Base-by-base conservation (phyloP, 1,139 yeast genomes). In the Kluyveromyces sp. region DNA sequence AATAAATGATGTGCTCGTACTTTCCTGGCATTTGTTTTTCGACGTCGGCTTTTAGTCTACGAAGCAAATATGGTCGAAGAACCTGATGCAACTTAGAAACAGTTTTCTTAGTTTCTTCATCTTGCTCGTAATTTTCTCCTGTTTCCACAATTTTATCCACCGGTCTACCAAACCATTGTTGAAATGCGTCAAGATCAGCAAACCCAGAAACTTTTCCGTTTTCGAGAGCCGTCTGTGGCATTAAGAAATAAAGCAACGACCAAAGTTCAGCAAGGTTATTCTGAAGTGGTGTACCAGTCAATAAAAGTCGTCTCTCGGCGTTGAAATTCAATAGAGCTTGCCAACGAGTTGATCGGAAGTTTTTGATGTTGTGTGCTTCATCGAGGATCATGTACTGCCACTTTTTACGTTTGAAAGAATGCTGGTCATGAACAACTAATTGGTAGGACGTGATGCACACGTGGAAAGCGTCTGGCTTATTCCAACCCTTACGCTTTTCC, bases 11-110 rank as follows among this genome's bases (percentile, higher is more conserved):
- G 63, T 94, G 99, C 61, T 94, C 99, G 62, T 87, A 85, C 60
- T 94, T 94, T 1, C 86, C 96, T 1, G 99, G 99, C 98, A 94
- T 92, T 65, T 94, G 98, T 61, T 92, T 87, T 57, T 94, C 99
- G 12, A 94, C 99, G 63, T 94, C 99, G 22, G 87, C 88, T 61
- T 94, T 94, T 57, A 94, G 73, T 51, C 99, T 80, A 60, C 99
- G 78, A 47, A 94, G 69, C 39, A 94, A 68, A 57, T 92, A 94
- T 0, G 99, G 99, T 49, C 98, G 75, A 54, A 94, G 69, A 17
- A 94, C 95, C 60, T 87, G 95, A 65, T 94, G 99, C 45, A 94
- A 71, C 57, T 94, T 83, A 7, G 86, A 72, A 19, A 94, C 95
- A 0, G 97, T 89, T 49, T 80, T 78, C 49, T 77, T 77, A 0